phyloP scores from a whole-genome alignment of 331 rosid species.

The Quercus tomentella region DNA sequence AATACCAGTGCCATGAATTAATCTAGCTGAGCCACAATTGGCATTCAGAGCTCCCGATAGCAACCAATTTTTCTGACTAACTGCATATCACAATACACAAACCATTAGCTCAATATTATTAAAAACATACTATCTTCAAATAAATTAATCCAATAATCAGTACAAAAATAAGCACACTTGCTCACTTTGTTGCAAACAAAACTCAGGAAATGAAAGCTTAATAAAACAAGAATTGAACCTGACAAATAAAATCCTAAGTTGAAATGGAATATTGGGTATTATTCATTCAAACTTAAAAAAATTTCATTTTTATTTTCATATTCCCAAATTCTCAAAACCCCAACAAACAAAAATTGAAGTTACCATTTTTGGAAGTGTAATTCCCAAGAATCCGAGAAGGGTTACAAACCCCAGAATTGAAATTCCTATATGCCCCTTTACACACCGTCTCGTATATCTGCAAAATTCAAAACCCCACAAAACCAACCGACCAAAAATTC shows the following conservation, averaged over 20 bases:
- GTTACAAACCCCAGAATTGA: constrained; percentile 40
- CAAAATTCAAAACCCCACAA: background rate
- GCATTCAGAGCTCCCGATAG: constrained; percentile 42
- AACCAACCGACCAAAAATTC: background rate
- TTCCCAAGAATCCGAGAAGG: constrained; percentile 34
- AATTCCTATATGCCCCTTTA: constrained; percentile 41
- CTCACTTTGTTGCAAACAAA: background rate
- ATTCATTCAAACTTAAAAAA: no score
- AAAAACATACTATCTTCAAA: background rate
- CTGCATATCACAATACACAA: constrained; percentile 27
- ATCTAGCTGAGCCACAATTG: constrained; percentile 38
- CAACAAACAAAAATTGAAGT: background rate
- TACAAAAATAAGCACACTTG: no score
- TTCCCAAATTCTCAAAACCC: background rate
- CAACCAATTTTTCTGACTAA: constrained; percentile 41
- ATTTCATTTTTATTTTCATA: background rate
- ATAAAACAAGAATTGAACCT: background rate
- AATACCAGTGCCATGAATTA: constrained; percentile 87
- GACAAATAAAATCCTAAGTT: background rate
- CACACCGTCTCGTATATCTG: constrained; percentile 44
- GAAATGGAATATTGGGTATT: background rate
- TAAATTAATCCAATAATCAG: no score
- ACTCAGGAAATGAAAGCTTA: background rate
- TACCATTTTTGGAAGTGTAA: constrained; percentile 38
- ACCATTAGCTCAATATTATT: background rate